These are phyloP conservation scores for Penicillium salamii DNA, from an alignment of 495 filamentous ascomycete species.

Conservation along the genomic window DNA sequence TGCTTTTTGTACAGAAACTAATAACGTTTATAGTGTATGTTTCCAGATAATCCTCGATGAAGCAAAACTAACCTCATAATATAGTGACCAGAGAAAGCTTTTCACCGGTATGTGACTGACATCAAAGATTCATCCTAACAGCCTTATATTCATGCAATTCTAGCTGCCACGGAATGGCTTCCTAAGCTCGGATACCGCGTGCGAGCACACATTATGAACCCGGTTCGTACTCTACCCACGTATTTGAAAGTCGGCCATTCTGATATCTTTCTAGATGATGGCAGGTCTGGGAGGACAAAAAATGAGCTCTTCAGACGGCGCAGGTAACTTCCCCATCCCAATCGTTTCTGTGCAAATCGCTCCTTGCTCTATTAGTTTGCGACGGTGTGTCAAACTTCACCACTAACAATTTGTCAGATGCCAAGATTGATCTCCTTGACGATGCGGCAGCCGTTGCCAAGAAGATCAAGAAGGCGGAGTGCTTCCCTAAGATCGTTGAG, in stretches of 20 bases:
- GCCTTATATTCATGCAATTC: no score
- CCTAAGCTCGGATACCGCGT: constrained; percentile 50
- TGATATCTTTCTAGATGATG: no score
- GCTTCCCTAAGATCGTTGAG: constrained; percentile 66
- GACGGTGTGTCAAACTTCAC: not conserved
- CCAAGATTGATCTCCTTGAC: constrained; percentile 85
- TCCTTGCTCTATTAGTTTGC: no score
- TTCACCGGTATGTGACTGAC: no score
- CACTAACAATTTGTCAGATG: constrained; percentile 7
- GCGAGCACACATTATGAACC: constrained; percentile 83
- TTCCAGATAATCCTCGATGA: no score
- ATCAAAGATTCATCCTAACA: no score
- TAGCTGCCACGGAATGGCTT: constrained; percentile 58
- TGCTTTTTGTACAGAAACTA: not conserved
- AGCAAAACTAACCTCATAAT: no score
- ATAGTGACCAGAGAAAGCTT: constrained; percentile 89
- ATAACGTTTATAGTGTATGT: not conserved
- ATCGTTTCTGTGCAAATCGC: no score
- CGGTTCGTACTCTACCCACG: no score
- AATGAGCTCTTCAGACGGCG: constrained; percentile 54
- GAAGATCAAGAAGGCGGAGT: constrained; percentile 76
- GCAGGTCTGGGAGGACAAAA: constrained; percentile 77
- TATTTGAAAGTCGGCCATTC: no score
- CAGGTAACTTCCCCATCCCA: constrained; percentile 4
- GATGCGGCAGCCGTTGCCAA: constrained; percentile 59